Evolutionary conservation across 495 filamentous ascomycete genomes (phyloP), one percentile per base, ranked within the genome.

Genomic region (Penicillium soppii): DNA sequence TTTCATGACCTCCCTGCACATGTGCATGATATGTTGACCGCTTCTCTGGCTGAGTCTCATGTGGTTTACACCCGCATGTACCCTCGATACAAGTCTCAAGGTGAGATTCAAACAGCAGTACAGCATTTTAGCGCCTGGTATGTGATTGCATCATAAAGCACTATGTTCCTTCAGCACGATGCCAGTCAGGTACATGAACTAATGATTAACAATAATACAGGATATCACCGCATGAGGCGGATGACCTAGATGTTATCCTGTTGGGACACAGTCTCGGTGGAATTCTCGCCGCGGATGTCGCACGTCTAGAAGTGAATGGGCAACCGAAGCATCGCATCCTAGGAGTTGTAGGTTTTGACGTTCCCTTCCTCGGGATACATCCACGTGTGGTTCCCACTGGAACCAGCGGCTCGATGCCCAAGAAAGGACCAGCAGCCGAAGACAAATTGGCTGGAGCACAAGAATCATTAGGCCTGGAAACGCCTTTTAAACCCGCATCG

Each of bases 231-330:
- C 88, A 96, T 59, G 88, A 94, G 63, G 80, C 82, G 9, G 68
- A 75, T 6, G 80, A 74, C 17, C 88, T 90, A 4, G 92, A 97
- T 71, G 76, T 96, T 4, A 73, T 97, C 35, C 69, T 97, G 7
- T 71, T 96, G 0, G 92, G 92, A 0, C 92, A 97, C 62, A 92
- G 88, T 43, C 91, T 97, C 80, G 92, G 92, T 16, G 92, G 92
- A 2, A 73, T 97, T 19, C 55, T 97, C 7, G 78, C 85, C 15
- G 88, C 90, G 2, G 92, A 97, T 48, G 79, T 95, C 10, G 86
- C 81, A 0, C 72, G 96, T 29, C 66, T 88, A 52, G 78, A 71
- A 53, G 29, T 15, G 32, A 23, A 53, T 5, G 54, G 25, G 7
- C 32, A 47, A 19, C 25, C 47, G 6, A 61, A 81, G n/a, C 91